phyloP scores from a whole-genome alignment of 805 yeast genomes.

The Yarrowia divulgata region DNA sequence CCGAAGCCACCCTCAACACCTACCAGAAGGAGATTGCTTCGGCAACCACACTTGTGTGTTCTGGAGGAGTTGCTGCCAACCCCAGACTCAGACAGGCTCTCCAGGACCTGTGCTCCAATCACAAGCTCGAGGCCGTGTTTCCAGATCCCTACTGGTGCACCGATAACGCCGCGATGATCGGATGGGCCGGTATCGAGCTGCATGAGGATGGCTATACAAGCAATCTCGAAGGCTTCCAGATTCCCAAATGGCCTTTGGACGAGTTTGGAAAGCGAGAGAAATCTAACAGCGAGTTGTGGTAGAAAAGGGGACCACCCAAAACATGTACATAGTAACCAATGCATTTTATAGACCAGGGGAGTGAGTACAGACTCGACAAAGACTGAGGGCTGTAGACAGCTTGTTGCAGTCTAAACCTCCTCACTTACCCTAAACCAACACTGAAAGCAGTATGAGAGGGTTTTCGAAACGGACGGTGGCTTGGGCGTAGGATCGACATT shows the following conservation, averaged over 20 bases:
- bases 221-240: constrained; percentile 64
- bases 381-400: too few species aligned
- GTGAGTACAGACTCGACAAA: too few species aligned
- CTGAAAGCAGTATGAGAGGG: not conserved
- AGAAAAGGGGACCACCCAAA: not conserved
- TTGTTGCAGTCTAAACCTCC: too few species aligned
- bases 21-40: not conserved
- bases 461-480: not conserved
- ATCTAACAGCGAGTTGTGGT: too few species aligned
- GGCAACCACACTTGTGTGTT: constrained; percentile 66
- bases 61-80: constrained; percentile 96
- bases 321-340: constrained; percentile 21
- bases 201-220: constrained; percentile 63
- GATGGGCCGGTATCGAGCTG: constrained; percentile 94
- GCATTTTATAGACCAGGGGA: not conserved
- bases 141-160: constrained; percentile 82
- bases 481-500: not conserved
- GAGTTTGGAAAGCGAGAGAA: constrained; percentile 18
- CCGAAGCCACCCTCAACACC: constrained; percentile 1
- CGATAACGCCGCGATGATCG: constrained; percentile 97
- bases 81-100: constrained; percentile 46
- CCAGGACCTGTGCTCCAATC: constrained; percentile 43
- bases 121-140: constrained; percentile 58
- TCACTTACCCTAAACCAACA: not conserved
- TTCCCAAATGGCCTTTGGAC: constrained; percentile 76